Evolutionary conservation across 441 rosid species (phyloP).

Genomic region (Capsella rubella): DNA sequence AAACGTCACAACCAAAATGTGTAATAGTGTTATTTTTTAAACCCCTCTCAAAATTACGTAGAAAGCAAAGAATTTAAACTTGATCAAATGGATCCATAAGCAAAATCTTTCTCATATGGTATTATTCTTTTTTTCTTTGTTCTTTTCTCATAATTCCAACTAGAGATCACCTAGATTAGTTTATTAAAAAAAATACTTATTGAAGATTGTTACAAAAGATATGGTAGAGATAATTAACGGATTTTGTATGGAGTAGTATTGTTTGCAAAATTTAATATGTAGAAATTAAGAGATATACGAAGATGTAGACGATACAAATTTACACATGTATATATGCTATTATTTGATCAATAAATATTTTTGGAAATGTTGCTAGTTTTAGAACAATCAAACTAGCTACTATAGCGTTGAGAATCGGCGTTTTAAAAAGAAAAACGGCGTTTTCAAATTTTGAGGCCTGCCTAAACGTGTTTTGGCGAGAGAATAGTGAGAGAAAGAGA

Average conservation of each 20-base stretch:
- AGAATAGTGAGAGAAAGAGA: constrained; percentile 9
- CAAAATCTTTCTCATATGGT: not conserved
- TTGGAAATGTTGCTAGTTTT: not conserved
- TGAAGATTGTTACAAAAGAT: too few species aligned
- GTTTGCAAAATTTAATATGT: not conserved
- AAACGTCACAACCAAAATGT: constrained; percentile 35
- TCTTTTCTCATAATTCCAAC: not conserved
- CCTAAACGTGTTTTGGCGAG: constrained; percentile 8
- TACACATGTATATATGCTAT: not conserved
- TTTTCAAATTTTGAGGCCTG: constrained; percentile 1
- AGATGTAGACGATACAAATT: not conserved
- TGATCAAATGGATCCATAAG: not conserved
- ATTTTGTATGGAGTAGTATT: too few species aligned
- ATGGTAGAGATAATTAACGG: too few species aligned
- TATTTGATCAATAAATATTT: not conserved
- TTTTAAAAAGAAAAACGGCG: not conserved
- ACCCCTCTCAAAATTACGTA: not conserved
- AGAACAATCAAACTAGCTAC: not conserved
- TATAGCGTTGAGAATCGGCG: not conserved
- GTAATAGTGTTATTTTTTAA: not conserved
- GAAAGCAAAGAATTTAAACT: not conserved
- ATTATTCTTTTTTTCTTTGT: not conserved
- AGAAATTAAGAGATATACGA: not conserved
- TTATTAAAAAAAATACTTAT: too few species aligned
- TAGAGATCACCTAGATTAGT: too few species aligned